Evolutionary conservation across 768 basidiomycete genomes (phyloP), one percentile per base, ranked within the genome.

Genomic region (Daedalea quercina): DNA sequence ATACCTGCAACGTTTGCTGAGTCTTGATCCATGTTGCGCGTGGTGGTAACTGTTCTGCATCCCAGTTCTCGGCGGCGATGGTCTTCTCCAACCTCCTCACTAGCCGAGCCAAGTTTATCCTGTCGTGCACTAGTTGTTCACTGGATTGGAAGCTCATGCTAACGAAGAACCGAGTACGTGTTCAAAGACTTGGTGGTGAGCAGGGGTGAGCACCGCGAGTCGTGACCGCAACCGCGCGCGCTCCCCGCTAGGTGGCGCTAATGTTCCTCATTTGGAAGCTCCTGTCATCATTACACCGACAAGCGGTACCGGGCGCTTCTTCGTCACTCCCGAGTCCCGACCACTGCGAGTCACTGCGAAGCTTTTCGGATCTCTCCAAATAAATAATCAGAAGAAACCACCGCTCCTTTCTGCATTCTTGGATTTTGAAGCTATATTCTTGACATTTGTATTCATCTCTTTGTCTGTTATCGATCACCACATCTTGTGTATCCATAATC

Each of bases 21-120:
- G 77, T 77, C 55, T 76, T 80, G 28, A 86, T 69, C 82, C 81
- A 84, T 0, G 70, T 66, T 33, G 53, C 47, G n/a, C 52, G 49
- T 20, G 44, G 41, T 3, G 57, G 54, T 42, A 34, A 7, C 9
- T 53, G 50, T 20, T 55, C 57, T 68, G 66, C 20, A 61, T 65
- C 41, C 73, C 73, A 69, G 49, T 72, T 52, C 57, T 62, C 65
- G 12, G 67, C 63, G 20, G 67, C 67, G 0, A 78, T 66, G 9
- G 76, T 72, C 59, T 77, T 79, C 53, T 89, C 84, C 0, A 90
- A 74, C 51, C 81, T 66, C 42, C 76, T 73, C 3, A 89, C 66
- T 7, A 90, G 74, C 46, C 84, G 75, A 9, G 69, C 67, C 9
- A 90, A 71, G 66, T 90, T 90, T 12, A 90, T 78, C 57, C 79